A percentile compares a stretch with the other conserved stretches of the same genome.
Conservation (phyloP, 1,284 basidiomycete genomes). For the Rhodofomes roseus region DNA sequence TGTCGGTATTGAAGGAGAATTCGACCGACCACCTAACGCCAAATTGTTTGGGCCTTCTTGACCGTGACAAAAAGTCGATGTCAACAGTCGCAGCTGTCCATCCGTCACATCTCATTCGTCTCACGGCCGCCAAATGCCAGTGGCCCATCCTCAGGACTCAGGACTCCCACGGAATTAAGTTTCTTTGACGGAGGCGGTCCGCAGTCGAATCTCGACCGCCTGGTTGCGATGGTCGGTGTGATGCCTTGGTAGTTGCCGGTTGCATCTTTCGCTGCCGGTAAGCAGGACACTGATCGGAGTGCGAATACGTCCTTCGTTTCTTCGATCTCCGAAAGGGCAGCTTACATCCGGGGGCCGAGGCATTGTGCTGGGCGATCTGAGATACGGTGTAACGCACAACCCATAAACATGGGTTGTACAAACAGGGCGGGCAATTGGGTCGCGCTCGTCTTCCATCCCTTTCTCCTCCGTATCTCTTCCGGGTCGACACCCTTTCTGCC, state of each 20-base stretch:
- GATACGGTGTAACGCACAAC: background rate
- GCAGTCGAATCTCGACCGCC: background rate
- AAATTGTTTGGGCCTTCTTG: too few species aligned
- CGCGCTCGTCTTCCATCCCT: constrained; percentile 12
- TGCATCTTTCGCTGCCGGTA: constrained; percentile 1
- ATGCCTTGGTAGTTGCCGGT: constrained; percentile 5
- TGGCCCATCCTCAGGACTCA: background rate
- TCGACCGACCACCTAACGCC: too few species aligned
- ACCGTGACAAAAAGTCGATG: too few species aligned
- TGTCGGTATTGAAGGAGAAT: too few species aligned
- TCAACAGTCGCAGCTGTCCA: background rate
- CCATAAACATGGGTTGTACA: background rate
- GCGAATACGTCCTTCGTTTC: background rate
- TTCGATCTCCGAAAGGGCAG: background rate
- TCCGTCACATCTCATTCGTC: background rate
- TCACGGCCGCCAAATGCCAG: background rate
- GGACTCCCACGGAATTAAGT: background rate
- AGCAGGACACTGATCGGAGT: background rate
- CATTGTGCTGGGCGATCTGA: background rate
- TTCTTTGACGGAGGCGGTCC: background rate
- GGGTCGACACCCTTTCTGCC: constrained; percentile 35
- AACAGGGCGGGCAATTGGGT: background rate
- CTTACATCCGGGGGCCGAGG: background rate
- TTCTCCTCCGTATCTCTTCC: constrained; percentile 17
- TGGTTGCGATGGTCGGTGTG: background rate